Evolutionary conservation across 495 filamentous ascomycete species (phyloP).

Genomic region (Penicillium pancosmium): DNA sequence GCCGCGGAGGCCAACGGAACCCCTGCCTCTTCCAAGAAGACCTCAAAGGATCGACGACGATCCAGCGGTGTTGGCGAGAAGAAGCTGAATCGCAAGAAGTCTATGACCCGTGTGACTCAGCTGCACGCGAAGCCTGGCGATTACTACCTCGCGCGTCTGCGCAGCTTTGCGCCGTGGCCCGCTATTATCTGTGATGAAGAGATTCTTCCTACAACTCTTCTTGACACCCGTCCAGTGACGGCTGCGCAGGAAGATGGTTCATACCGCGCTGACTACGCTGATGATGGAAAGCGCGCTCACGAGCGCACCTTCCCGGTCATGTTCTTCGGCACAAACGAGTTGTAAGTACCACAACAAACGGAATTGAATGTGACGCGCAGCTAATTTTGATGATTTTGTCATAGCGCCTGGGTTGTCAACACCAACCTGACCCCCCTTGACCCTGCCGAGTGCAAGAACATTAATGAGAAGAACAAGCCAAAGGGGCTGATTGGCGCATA

Average conservation of each 20-base stretch:
- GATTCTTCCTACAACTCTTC: conserved; percentile 76
- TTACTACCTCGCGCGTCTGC: conserved; percentile 82
- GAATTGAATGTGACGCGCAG: neutral
- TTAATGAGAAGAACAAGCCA: conserved; percentile 69
- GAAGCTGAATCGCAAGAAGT: conserved; percentile 85
- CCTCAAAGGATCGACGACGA: conserved; percentile 65
- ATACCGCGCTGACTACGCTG: conserved; percentile 79
- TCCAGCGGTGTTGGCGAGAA: conserved; percentile 64
- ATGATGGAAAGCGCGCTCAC: conserved; percentile 77
- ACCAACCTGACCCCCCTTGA: conserved; percentile 74
- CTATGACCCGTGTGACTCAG: conserved; percentile 67
- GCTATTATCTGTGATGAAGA: conserved; percentile 88
- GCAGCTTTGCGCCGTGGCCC: conserved; percentile 90
- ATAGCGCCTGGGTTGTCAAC: conserved; percentile 84
- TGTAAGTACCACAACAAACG: conserved; percentile 61
- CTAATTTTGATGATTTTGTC: conserved; percentile 11
- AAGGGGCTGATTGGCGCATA: conserved; percentile 76
- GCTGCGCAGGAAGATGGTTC: conserved; percentile 77
- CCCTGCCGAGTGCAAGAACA: conserved; percentile 62
- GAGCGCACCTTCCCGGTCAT: conserved; percentile 91
- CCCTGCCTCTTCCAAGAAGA: conserved; percentile 49
- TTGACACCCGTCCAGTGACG: conserved; percentile 76
- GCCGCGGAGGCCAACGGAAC: conserved; percentile 47
- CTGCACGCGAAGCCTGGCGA: conserved; percentile 82
- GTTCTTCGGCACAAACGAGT: conserved; percentile 93